Conservation (phyloP, 495 filamentous ascomycete genomes). For the Penicillium manginii region DNA sequence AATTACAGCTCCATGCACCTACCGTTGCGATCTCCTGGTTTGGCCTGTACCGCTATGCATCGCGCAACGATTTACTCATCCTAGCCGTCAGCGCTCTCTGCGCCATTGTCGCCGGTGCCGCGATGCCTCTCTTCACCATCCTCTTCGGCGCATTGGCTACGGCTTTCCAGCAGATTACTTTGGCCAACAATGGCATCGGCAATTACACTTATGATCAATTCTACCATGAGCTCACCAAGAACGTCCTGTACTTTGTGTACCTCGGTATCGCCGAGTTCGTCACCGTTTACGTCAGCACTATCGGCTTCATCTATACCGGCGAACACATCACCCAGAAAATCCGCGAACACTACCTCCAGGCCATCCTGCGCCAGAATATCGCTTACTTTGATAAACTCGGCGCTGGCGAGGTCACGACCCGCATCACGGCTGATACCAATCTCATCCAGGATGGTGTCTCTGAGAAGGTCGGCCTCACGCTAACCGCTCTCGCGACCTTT, state of each 20-base stretch:
- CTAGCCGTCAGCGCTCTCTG: constrained; percentile 66
- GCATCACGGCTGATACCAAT: constrained; percentile 90
- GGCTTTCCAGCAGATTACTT: constrained; percentile 68
- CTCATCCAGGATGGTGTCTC: constrained; percentile 87
- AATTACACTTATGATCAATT: constrained; percentile 52
- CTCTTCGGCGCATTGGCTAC: constrained; percentile 79
- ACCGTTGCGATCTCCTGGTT: constrained; percentile 65
- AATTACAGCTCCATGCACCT: constrained; percentile 71
- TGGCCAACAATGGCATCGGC: constrained; percentile 37
- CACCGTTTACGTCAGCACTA: constrained; percentile 77
- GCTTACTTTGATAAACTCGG: constrained; percentile 91
- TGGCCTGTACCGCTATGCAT: constrained; percentile 80
- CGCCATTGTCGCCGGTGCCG: constrained; percentile 78
- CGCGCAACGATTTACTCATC: constrained; percentile 72
- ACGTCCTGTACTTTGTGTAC: constrained; percentile 89
- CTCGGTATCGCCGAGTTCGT: constrained; percentile 85
- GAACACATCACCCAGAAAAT: constrained; percentile 88
- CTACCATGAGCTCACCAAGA: constrained; percentile 58
- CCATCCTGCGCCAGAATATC: constrained; percentile 88
- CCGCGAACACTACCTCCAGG: constrained; percentile 78
- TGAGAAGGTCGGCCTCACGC: constrained; percentile 78
- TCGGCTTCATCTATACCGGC: constrained; percentile 92
- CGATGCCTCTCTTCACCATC: constrained; percentile 83
- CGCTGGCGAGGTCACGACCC: constrained; percentile 89
- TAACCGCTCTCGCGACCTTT: constrained; percentile 77